Conservation (phyloP, 192 early-diverging fungal species). For the Entomortierella chlamydospora region DNA sequence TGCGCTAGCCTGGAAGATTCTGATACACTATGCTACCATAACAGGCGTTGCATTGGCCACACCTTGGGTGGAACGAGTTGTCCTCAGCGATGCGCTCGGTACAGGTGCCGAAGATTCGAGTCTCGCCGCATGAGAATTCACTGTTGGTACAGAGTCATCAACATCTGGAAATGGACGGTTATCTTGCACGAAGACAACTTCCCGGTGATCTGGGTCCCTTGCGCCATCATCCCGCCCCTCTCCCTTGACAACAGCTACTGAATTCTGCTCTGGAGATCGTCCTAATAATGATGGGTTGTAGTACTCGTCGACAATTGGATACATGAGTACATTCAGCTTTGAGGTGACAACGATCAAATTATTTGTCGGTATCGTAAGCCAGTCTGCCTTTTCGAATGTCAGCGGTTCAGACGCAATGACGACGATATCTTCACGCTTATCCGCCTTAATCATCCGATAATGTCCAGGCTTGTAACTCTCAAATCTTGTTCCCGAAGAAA, state of each 20-base stretch:
- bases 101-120: constrained; percentile 1
- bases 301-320: constrained; percentile 79
- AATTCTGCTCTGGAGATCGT: constrained; percentile 19
- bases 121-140: background rate
- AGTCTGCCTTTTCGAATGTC: constrained; percentile 84
- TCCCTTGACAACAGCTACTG: constrained; percentile 44
- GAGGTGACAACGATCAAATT: constrained; percentile 81
- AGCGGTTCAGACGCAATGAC: constrained; percentile 85
- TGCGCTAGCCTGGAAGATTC: background rate
- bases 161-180: constrained; percentile 3
- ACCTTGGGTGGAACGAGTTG: background rate
- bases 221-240: constrained; percentile 45
- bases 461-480: constrained; percentile 71
- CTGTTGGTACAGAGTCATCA: background rate
- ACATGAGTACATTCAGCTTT: constrained; percentile 78
- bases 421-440: constrained; percentile 84
- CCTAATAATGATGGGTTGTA: constrained; percentile 55
- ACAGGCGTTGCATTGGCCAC: constrained; percentile 2
- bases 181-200: constrained; percentile 52
- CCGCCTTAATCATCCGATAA: constrained; percentile 78
- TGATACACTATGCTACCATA: constrained; percentile 14
- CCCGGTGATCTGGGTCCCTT: constrained; percentile 29
- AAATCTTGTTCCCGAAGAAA: constrained; percentile 83
- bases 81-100: background rate
- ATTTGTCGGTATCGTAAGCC: constrained; percentile 83